phyloP scores from a whole-genome alignment of 2,329 filamentous ascomycete species.

The Cercospora sp. region DNA sequence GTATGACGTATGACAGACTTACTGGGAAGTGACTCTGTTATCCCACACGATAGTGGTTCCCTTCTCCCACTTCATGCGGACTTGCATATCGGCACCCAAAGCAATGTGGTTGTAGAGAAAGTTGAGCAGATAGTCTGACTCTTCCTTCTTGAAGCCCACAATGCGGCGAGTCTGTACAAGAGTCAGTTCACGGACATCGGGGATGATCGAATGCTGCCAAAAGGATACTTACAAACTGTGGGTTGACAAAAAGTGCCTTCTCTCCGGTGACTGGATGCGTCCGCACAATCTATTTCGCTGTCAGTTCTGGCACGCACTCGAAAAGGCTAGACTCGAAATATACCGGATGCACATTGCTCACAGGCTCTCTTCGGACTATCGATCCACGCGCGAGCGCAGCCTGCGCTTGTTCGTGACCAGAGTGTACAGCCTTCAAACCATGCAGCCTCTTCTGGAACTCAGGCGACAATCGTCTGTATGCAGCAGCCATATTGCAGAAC shows the following conservation, averaged over 20 bases:
- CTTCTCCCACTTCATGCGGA: slow-evolving; percentile 53
- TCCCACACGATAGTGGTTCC: slow-evolving; percentile 30
- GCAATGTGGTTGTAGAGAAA: slow-evolving; percentile 77
- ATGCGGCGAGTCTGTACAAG: slow-evolving; percentile 63
- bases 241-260: slow-evolving; percentile 80
- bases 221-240: slow-evolving; percentile 59
- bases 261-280: slow-evolving; percentile 80
- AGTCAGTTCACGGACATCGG: background rate
- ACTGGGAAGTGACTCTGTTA: slow-evolving; percentile 48
- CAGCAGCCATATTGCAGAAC: slow-evolving; percentile 75
- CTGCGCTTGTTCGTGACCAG: slow-evolving; percentile 74
- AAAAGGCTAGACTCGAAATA: background rate
- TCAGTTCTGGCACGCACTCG: background rate
- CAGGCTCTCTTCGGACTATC: slow-evolving; percentile 72
- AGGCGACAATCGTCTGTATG: slow-evolving; percentile 77
- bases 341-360: slow-evolving; percentile 68
- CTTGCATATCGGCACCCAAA: slow-evolving; percentile 70
- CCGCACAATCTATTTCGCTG: slow-evolving; percentile 56
- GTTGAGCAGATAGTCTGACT: slow-evolving; percentile 74
- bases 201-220: background rate
- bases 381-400: slow-evolving; percentile 66
- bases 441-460: slow-evolving; percentile 78
- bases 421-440: slow-evolving; percentile 77
- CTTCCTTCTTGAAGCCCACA: slow-evolving; percentile 81
- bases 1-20: background rate